Evolutionary conservation across 1,284 basidiomycete species (phyloP), one percentile per base, ranked within the genome.

Genomic region (Trichosporon sp.): DNA sequence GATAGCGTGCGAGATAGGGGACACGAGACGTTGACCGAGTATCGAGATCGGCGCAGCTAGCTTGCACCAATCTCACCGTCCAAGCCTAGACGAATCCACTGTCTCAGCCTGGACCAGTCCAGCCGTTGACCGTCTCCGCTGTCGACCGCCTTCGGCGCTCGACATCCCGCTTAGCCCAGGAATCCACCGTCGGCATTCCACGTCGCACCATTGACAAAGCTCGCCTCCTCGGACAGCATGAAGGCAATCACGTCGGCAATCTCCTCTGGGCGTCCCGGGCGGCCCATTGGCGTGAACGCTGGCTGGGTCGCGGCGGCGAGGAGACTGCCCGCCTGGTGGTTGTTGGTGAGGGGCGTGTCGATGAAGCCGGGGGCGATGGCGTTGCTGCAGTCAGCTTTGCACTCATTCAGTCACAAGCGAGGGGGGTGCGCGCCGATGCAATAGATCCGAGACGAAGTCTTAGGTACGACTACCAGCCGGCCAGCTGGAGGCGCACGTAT

Each of bases 171-270:
- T 16, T 27, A 54, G 16, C 49, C 49, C 27, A 46, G n/a, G 27
- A 46, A 74, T 0, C 73, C 73, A n/a, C 73, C 73, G 66, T 74
- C 73, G 2, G 69, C 73, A 11, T 70, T 64, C 71, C 69, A 74
- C n/a, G 65, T 65, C n/a, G 71, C 70, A 25, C 73, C 73, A 33
- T 73, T 71, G 0, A 71, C 70, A 52, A 73, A 74, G 37, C 68
- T 70, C 21, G 71, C 70, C 63, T 69, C 70, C 62, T 73, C 70
- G 23, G 65, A 63, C n/a, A 58, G 61, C 27, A 74, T 52, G 61
- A 74, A 74, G 11, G 71, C 31, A 10, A 69, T 61, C 31, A 71
- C 67, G 65, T 74, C 73, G 4, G 73, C 73, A 27, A 74, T 60
- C 61, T 74, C 73, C 29, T 71, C 71, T 2, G 67, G 58, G 21